Conservation (phyloP, 306 rosid species). For the Quercus alba region DNA sequence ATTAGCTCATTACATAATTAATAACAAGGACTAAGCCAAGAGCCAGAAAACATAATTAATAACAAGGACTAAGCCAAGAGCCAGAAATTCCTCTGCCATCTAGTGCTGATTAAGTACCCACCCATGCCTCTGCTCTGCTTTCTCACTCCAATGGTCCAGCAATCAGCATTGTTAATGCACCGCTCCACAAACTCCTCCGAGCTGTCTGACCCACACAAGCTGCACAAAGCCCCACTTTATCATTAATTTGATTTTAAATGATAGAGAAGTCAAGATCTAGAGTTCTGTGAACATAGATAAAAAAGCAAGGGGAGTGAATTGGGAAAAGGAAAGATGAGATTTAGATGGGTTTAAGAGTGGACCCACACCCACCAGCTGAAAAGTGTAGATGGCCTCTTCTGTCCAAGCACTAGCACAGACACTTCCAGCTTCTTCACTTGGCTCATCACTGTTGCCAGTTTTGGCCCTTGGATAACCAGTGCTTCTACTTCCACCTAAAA, state of each 20-base stretch:
- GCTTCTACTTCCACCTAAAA: slow-evolving; percentile 88
- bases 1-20: slow-evolving; percentile 10
- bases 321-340: slow-evolving; percentile 6
- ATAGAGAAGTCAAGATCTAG: not conserved
- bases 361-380: slow-evolving; percentile 85
- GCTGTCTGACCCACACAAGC: slow-evolving; percentile 66
- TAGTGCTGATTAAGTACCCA: slow-evolving; percentile 83
- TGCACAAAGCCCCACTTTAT: slow-evolving; percentile 24
- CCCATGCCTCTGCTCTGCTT: slow-evolving; percentile 80
- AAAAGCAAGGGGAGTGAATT: not conserved
- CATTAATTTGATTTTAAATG: not conserved
- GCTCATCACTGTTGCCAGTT: slow-evolving; percentile 64
- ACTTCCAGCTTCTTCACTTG: slow-evolving; percentile 95
- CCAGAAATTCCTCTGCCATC: slow-evolving; percentile 98
- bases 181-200: slow-evolving; percentile 76
- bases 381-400: slow-evolving; percentile 68
- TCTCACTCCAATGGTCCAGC: slow-evolving; percentile 93
- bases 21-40: not conserved
- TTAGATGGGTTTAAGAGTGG: not conserved
- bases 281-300: not conserved
- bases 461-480: slow-evolving; percentile 85
- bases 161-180: slow-evolving; percentile 79
- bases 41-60: slow-evolving; percentile 14
- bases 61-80: slow-evolving; percentile 62
- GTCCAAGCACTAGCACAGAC: slow-evolving; percentile 86